Conservation (phyloP, 2,329 filamentous ascomycete species). For the Nigrospora oryzae region DNA sequence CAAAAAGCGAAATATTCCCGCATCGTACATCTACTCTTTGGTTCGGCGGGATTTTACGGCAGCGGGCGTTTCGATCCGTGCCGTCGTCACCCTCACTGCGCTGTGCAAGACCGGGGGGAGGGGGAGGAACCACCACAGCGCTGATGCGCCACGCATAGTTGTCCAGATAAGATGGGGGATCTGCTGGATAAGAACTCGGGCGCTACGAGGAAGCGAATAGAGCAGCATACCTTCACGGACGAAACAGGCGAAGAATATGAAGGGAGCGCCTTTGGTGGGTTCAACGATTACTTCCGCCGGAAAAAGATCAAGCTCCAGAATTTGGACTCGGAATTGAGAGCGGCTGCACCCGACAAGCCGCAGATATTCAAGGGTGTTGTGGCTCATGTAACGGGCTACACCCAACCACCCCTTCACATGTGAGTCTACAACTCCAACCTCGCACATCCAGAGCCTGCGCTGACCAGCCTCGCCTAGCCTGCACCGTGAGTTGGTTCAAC, state of each 20-base stretch:
- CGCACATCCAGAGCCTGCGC: not conserved
- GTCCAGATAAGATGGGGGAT: constrained; percentile 41
- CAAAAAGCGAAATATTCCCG: too few species aligned
- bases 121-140: too few species aligned
- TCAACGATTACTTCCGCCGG: constrained; percentile 83
- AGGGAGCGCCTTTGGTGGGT: constrained; percentile 78
- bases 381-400: constrained; percentile 90
- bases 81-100: too few species aligned
- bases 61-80: too few species aligned
- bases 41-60: too few species aligned
- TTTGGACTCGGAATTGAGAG: constrained; percentile 73
- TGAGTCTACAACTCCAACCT: constrained; percentile 18
- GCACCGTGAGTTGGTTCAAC: constrained; percentile 76
- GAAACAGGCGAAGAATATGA: constrained; percentile 90
- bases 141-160: too few species aligned
- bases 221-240: constrained; percentile 62
- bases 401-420: constrained; percentile 84
- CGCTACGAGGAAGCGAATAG: constrained; percentile 52
- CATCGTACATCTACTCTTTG: too few species aligned
- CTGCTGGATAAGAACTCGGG: constrained; percentile 57
- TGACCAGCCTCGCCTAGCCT: constrained; percentile 34
- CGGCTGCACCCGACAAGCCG: constrained; percentile 60
- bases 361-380: constrained; percentile 87
- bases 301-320: constrained; percentile 99
- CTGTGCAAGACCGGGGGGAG: too few species aligned